Evolutionary conservation across 2,329 filamentous ascomycete species (phyloP).

Genomic region (Sordariomycetes sp.): DNA sequence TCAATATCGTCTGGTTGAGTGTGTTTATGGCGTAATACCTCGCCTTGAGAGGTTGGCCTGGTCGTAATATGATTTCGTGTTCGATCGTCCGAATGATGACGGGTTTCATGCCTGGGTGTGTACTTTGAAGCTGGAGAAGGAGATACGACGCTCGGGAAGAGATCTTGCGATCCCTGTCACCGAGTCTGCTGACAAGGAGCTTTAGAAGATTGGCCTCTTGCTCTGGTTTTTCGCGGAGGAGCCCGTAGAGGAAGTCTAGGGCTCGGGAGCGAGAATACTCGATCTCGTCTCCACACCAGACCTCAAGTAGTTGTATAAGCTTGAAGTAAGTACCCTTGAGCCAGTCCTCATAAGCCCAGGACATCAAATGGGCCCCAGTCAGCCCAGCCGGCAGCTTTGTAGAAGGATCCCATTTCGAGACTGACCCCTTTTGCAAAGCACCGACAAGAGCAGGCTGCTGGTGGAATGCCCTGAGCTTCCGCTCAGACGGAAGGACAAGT

Average conservation of each 20-base stretch:
- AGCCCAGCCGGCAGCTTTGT: conserved; percentile 64
- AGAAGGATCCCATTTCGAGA: conserved; percentile 52
- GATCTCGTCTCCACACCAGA: conserved; percentile 91
- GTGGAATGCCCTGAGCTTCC: conserved; percentile 70
- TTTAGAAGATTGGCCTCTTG: conserved; percentile 91
- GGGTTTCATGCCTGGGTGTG: conserved; percentile 87
- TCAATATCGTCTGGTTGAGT: conserved; percentile 91
- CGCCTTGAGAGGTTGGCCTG: conserved; percentile 76
- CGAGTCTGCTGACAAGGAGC: conserved; percentile 89
- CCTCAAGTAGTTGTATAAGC: conserved; percentile 80
- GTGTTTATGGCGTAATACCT: conserved; percentile 97
- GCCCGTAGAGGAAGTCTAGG: conserved; percentile 81
- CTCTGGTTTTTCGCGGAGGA: conserved; percentile 92
- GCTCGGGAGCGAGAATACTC: conserved; percentile 83
- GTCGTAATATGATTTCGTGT: conserved; percentile 75
- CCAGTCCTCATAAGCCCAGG: conserved; percentile 93
- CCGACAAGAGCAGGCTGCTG: conserved; percentile 68
- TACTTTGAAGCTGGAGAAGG: conserved; percentile 78
- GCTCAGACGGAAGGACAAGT: conserved; percentile 68
- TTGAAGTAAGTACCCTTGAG: conserved; percentile 91
- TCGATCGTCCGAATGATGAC: conserved; percentile 80
- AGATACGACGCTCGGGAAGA: conserved; percentile 88
- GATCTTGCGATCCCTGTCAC: conserved; percentile 91
- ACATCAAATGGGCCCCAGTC: conserved; percentile 66
- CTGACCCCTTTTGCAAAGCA: conserved; percentile 52